Conservation (phyloP, 306 rosid genomes). For the Vicia faba region DNA sequence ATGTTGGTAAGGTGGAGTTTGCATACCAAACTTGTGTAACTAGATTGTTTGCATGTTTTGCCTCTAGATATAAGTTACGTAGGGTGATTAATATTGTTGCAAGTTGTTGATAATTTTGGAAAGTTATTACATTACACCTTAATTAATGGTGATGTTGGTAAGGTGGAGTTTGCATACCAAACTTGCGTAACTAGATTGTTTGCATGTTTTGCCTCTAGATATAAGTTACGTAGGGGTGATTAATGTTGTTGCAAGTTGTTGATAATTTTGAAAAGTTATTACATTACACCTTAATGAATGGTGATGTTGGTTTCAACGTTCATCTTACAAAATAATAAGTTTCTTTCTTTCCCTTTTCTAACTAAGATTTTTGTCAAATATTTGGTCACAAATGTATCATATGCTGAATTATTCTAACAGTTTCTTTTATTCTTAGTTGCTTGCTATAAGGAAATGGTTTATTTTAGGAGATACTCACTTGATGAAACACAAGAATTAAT, state of each 20-base stretch:
- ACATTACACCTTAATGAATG: constrained; percentile 36
- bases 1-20: too few species aligned
- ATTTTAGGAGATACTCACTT: too few species aligned
- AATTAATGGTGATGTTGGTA: too few species aligned
- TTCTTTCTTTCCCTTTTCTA: constrained; percentile 15
- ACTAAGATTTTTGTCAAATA: constrained; percentile 33
- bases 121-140: too few species aligned
- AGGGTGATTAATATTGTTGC: too few species aligned
- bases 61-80: too few species aligned
- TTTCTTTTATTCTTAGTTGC: neutral
- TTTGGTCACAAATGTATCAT: constrained; percentile 23
- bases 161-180: constrained; percentile 69
- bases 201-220: constrained; percentile 13
- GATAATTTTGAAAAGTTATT: constrained; percentile 35
- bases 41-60: too few species aligned
- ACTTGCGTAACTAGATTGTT: constrained; percentile 52
- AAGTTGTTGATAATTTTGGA: too few species aligned
- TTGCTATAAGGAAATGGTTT: too few species aligned
- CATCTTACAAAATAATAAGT: constrained; percentile 31
- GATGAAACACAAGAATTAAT: too few species aligned
- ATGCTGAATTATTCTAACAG: constrained; percentile 16
- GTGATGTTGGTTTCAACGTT: constrained; percentile 40
- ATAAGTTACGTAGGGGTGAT: constrained; percentile 13
- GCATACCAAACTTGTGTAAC: too few species aligned
- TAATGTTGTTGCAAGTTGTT: constrained; percentile 43